Evolutionary conservation across 208 protist species (phyloP).

Genomic region (Acanthamoeba royreba): DNA sequence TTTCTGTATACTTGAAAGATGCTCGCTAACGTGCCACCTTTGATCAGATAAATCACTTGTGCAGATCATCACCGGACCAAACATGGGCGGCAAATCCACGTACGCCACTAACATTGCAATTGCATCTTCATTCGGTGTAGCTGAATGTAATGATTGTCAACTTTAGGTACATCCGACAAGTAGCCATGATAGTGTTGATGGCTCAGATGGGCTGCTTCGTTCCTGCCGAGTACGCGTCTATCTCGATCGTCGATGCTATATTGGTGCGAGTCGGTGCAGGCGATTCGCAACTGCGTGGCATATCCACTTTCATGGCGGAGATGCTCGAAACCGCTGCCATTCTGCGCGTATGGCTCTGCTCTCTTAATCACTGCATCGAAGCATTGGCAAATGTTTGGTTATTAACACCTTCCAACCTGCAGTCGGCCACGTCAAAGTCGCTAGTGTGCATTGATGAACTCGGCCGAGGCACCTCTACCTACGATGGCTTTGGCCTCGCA

Average conservation of each 20-base stretch:
- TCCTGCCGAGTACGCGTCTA: conserved; percentile 79
- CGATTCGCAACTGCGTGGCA: conserved; percentile 87
- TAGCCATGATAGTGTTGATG: conserved; percentile 95
- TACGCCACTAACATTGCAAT: conserved; percentile 86
- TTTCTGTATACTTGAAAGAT: not conserved
- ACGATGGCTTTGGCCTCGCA: conserved; percentile 99
- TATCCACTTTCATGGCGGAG: conserved; percentile 99
- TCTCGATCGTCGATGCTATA: conserved; percentile 90
- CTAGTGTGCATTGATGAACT: conserved; percentile 99
- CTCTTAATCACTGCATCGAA: not conserved
- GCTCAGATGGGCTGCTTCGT: conserved; percentile 99
- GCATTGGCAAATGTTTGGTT: not conserved
- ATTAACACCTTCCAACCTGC: not conserved
- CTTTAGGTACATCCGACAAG: conserved; percentile 92
- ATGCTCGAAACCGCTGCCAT: conserved; percentile 99
- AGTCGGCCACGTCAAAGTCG: conserved; percentile 89
- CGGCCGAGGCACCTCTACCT: conserved; percentile 97
- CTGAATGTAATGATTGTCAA: not conserved
- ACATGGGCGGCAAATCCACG: conserved; percentile 99
- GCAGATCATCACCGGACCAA: conserved; percentile 87
- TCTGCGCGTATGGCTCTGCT: conserved; percentile 70
- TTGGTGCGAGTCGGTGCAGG: conserved; percentile 98
- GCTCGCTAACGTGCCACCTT: too few species aligned
- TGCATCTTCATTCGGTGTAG: not conserved
- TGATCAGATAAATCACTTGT: conserved; percentile 58